Base-by-base conservation (phyloP, 2,329 filamentous ascomycete species). In the Pseudonectria buxi region DNA sequence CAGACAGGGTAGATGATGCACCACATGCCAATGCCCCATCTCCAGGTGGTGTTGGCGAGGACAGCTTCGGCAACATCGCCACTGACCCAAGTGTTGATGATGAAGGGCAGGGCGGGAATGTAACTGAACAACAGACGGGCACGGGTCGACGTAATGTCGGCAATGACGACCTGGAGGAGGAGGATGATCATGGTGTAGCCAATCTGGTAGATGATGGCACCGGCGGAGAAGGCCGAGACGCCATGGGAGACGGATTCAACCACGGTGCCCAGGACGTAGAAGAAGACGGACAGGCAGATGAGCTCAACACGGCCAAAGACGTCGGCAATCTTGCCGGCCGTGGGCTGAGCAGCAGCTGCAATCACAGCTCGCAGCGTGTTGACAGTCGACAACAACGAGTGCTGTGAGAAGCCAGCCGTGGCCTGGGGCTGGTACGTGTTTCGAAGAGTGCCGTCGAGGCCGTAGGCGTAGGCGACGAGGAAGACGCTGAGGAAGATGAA, bases 11-110 rank as follows among this genome's bases (percentile, higher is more conserved):
- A 81, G 40, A 81, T 78, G 53, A 81, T 75, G 42, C 63, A 65
- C 64, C 72, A 82, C 76, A 81, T 81, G 46, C 75, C 77, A 24
- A 78, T 68, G 24, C 77, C 78, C 76, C 76, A 81, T 40, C 67
- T 58, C 78, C 78, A 82, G 7, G 58, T 66, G 1, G 71, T 74
- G 11, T 40, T 46, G 1, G 38, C 48, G 2, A 79, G 55, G 2
- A 79, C 72, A 0, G 68, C 61, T 4, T 49, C 39, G 4, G 72
- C 64, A 28, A 82, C 58, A 46, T 80, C 64, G 16, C 78, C 78
- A 43, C 71, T 73, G 4, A 80, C 67, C 78, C 78, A 82, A 2
- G 78, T 76, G 57, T 81, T 81, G 57, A 78, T 72, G 46, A 81
- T 62, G 57, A 77, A 80, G 2, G 76, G 76, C 6, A 67, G 49